Conservation (phyloP, 1,284 basidiomycete genomes). For the Tranzscheliella williamsii region DNA sequence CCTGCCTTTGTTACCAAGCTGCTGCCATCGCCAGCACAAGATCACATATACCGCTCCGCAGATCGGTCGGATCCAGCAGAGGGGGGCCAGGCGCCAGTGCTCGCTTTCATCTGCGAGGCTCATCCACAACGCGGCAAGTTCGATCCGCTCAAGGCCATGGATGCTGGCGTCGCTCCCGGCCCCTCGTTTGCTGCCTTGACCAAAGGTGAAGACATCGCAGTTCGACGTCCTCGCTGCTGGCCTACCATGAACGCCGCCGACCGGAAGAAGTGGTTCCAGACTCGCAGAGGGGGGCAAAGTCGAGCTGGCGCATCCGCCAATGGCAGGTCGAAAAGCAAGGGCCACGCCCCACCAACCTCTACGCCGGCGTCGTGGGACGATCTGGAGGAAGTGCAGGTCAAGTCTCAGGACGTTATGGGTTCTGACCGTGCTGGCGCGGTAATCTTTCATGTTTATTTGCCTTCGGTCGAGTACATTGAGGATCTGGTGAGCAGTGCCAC, state of each 20-base stretch:
- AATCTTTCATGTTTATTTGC: constrained; percentile 65
- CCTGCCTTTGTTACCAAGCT: constrained; percentile 23
- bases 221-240: constrained; percentile 59
- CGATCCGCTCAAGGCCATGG: constrained; percentile 70
- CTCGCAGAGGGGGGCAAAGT: constrained; percentile 63
- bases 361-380: constrained; percentile 63
- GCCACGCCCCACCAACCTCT: constrained; percentile 49
- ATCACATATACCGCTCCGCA: constrained; percentile 12
- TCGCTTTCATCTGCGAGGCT: constrained; percentile 74
- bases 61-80: constrained; percentile 9
- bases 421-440: constrained; percentile 69
- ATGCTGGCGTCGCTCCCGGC: constrained; percentile 72
- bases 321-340: constrained; percentile 60
- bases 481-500: constrained; percentile 64
- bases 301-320: constrained; percentile 56
- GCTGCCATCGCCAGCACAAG: constrained; percentile 7
- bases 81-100: constrained; percentile 28
- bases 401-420: constrained; percentile 64
- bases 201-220: constrained; percentile 62
- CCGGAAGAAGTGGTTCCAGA: constrained; percentile 44
- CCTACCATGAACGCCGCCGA: constrained; percentile 11
- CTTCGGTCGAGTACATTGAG: constrained; percentile 71
- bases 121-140: constrained; percentile 84
- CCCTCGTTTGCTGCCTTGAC: constrained; percentile 63
- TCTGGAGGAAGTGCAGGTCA: constrained; percentile 29